Evolutionary conservation across 495 filamentous ascomycete species (phyloP).

Genomic region (Tuber brumale): DNA sequence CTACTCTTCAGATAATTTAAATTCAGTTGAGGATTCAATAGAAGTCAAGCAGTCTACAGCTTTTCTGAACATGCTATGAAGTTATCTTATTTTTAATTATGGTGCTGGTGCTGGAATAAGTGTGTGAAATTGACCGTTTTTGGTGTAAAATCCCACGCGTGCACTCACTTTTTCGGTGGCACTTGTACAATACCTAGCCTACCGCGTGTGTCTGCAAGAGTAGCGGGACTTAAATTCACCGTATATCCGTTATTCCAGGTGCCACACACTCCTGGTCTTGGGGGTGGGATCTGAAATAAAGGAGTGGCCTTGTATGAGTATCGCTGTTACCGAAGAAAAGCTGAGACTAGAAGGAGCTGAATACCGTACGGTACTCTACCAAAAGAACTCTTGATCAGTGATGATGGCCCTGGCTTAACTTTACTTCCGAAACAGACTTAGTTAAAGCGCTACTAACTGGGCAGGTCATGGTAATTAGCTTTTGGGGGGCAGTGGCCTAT

Average conservation of each 20-base stretch:
- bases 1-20: too few relatives aligned
- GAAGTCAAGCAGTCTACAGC: too few relatives aligned
- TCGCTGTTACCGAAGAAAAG: background rate
- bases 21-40: too few relatives aligned
- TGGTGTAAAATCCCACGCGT: too few relatives aligned
- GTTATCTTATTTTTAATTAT: too few relatives aligned
- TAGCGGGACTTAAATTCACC: background rate
- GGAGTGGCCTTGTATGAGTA: background rate
- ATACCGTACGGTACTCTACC: background rate
- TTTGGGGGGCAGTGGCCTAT: background rate
- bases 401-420: background rate
- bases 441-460: background rate
- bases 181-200: background rate
- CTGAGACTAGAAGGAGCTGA: background rate
- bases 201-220: background rate
- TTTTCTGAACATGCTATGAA: too few relatives aligned
- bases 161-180: too few relatives aligned
- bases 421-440: background rate
- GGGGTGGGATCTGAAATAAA: background rate
- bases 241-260: background rate
- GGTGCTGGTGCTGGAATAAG: too few relatives aligned
- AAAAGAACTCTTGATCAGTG: background rate
- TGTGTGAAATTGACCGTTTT: too few relatives aligned
- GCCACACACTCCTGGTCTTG: background rate
- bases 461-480: background rate